Conservation (phyloP, 257 asterid species). For the Solanum piurae region DNA sequence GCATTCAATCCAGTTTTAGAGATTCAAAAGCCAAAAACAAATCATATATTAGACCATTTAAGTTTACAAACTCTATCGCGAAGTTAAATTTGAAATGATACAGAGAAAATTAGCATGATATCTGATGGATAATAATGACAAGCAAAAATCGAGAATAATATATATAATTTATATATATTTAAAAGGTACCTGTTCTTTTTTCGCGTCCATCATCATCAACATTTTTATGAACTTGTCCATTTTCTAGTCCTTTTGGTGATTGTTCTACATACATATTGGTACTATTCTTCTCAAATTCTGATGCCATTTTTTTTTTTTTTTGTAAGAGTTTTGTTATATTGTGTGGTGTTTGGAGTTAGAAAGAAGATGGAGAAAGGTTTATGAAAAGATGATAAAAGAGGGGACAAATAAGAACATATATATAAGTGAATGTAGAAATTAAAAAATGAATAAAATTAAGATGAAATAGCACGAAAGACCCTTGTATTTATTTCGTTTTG, state of each 20-base stretch:
- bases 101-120: not conserved
- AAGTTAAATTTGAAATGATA: not conserved
- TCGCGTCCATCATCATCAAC: slow-evolving; percentile 4
- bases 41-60: not conserved
- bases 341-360: not conserved
- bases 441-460: not conserved
- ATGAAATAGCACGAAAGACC: not conserved
- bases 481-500: not conserved
- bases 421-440: not conserved
- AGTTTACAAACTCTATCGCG: not conserved
- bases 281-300: not conserved
- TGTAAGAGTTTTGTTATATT: not conserved
- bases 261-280: not conserved
- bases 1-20: not conserved
- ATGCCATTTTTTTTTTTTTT: not conserved
- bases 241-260: not conserved
- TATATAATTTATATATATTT: not conserved
- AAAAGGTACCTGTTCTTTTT: slow-evolving; percentile 4
- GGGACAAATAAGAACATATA: not conserved
- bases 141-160: not conserved
- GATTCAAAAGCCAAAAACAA: not conserved
- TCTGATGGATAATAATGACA: not conserved
- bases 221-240: not conserved
- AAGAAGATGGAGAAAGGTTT: not conserved
- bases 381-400: not conserved